These are phyloP conservation scores for Ulota crispa DNA, from an alignment of 225 moss, liverwort and hornwort genomes.

Conservation along the genomic window DNA sequence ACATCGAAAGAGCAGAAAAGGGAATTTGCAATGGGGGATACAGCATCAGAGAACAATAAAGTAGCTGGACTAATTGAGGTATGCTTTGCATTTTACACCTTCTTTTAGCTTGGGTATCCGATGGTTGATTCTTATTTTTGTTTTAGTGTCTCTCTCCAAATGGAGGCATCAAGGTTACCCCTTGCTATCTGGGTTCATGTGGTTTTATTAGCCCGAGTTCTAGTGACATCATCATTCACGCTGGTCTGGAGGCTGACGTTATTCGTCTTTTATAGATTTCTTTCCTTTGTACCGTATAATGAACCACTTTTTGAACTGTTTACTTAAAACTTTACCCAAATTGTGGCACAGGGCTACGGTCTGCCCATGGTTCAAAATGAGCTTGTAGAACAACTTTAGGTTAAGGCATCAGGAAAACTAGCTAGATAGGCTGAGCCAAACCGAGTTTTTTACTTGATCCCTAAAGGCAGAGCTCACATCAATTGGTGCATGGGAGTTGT, in stretches of 20 bases:
- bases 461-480: neutral
- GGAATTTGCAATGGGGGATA: conserved; percentile 15
- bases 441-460: neutral
- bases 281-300: neutral
- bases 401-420: neutral
- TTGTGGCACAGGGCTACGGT: neutral
- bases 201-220: neutral
- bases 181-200: neutral
- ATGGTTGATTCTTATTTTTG: neutral
- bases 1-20: conserved; percentile 16
- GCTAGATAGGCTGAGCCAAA: neutral
- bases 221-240: neutral
- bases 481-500: conserved; percentile 4
- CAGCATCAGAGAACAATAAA: conserved; percentile 6
- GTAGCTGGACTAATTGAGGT: conserved; percentile 36
- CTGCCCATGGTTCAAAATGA: conserved; percentile 7
- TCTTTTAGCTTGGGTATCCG: conserved; percentile 4
- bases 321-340: neutral
- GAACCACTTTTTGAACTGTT: neutral
- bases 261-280: neutral
- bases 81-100: neutral
- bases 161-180: neutral
- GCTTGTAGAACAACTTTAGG: neutral
- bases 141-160: neutral
- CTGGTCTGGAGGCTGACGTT: neutral